A percentile compares a stretch with the other conserved stretches of the same genome.
These are phyloP conservation scores for Colletotrichum tamarilloi DNA, from an alignment of 2,329 filamentous ascomycete species.

Conservation along the genomic window DNA sequence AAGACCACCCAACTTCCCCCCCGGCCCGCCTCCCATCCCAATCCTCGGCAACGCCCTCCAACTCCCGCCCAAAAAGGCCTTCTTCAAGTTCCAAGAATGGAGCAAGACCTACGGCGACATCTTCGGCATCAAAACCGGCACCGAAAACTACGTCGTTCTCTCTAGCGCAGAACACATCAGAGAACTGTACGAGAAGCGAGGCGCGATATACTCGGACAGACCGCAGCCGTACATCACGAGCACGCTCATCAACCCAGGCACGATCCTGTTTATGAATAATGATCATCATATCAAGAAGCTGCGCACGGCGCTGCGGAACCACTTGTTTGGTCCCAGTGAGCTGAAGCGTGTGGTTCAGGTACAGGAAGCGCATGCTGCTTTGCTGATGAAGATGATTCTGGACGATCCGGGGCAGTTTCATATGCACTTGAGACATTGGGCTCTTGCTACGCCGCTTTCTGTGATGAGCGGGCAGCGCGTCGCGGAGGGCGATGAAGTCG, in stretches of 20 bases:
- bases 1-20: slow-evolving; percentile 36
- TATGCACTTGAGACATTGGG: slow-evolving; percentile 38
- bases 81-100: slow-evolving; percentile 46
- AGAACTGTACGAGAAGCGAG: slow-evolving; percentile 51
- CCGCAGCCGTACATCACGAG: slow-evolving; percentile 43
- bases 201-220: slow-evolving; percentile 51
- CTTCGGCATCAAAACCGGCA: slow-evolving; percentile 45
- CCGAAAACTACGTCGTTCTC: slow-evolving; percentile 47
- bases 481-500: slow-evolving; percentile 26
- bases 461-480: slow-evolving; percentile 39
- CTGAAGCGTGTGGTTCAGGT: slow-evolving; percentile 35
- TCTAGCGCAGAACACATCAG: slow-evolving; percentile 45
- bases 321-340: slow-evolving; percentile 39
- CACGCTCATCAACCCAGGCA: slow-evolving; percentile 38
- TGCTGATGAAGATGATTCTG: slow-evolving; percentile 36
- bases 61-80: slow-evolving; percentile 40
- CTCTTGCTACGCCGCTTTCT: slow-evolving; percentile 40
- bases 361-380: slow-evolving; percentile 38
- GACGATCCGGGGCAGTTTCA: slow-evolving; percentile 35
- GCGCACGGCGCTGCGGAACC: slow-evolving; percentile 26
- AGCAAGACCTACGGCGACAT: slow-evolving; percentile 47
- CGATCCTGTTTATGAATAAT: slow-evolving; percentile 20
- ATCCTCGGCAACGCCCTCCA: slow-evolving; percentile 43
- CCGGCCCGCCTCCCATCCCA: slow-evolving; percentile 37
- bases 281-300: slow-evolving; percentile 19